phyloP scores from a whole-genome alignment of 2,329 filamentous ascomycete genomes.

The Cytospora piceicola region DNA sequence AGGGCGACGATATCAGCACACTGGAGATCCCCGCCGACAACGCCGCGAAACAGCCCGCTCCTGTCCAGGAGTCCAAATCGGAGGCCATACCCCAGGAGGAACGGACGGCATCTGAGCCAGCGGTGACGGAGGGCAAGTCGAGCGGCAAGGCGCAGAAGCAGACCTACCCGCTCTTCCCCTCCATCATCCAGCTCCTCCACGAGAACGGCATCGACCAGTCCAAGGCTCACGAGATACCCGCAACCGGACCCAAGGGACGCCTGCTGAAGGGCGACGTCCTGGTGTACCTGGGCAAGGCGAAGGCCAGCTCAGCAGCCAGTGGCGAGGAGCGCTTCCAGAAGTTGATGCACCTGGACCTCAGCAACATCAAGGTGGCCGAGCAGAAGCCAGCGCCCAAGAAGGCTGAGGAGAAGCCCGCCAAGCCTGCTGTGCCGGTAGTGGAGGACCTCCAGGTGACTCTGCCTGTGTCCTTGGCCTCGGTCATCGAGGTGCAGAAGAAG shows the following conservation, averaged over 20 bases:
- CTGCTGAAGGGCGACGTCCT: conserved; percentile 95
- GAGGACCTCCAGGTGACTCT: conserved; percentile 66
- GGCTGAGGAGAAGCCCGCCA: conserved; percentile 42
- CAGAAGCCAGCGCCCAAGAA: conserved; percentile 48
- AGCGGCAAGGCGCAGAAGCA: conserved; percentile 62
- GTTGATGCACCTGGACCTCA: conserved; percentile 84
- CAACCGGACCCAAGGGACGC: conserved; percentile 84
- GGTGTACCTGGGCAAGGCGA: conserved; percentile 81
- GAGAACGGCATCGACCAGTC: conserved; percentile 76
- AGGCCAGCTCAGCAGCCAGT: conserved; percentile 69
- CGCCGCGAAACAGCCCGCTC: conserved; percentile 46
- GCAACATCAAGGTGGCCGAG: conserved; percentile 84
- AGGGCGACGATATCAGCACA: conserved; percentile 75
- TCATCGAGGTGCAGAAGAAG: conserved; percentile 79
- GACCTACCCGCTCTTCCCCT: conserved; percentile 77
- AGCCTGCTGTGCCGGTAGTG: conserved; percentile 46
- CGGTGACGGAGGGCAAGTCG: conserved; percentile 35
- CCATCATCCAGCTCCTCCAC: conserved; percentile 80
- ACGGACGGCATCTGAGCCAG: conserved; percentile 25
- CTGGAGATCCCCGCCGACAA: conserved; percentile 78
- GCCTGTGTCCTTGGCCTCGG: conserved; percentile 77
- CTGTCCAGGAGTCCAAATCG: conserved; percentile 31
- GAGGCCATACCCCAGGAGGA: conserved; percentile 34
- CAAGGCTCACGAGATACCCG: conserved; percentile 79
- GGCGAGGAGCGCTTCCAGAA: conserved; percentile 74